phyloP scores from a whole-genome alignment of 495 filamentous ascomycete genomes.

The Melanomma pulvis-pyrius region DNA sequence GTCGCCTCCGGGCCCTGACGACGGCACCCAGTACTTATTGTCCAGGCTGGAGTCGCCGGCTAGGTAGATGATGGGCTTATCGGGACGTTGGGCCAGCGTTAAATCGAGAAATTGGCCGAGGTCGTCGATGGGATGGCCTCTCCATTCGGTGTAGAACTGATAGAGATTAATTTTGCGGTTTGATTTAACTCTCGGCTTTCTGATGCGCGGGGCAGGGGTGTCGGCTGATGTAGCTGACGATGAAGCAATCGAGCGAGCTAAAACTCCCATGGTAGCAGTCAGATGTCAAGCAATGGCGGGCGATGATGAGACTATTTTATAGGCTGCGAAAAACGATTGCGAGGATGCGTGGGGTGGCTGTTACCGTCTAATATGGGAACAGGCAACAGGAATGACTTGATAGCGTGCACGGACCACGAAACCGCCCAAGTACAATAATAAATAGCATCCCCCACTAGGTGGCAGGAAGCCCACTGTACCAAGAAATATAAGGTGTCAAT shows the following conservation, averaged over 20 bases:
- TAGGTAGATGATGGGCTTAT: conserved; percentile 41
- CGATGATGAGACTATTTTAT: not conserved
- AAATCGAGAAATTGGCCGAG: conserved; percentile 26
- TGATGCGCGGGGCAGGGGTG: not conserved
- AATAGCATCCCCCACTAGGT: too few relatives aligned
- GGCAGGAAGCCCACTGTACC: too few relatives aligned
- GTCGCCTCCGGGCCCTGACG: conserved; percentile 29
- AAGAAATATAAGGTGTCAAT: too few relatives aligned
- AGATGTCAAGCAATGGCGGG: not conserved
- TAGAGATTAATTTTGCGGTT: conserved; percentile 31
- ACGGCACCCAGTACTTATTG: conserved; percentile 44
- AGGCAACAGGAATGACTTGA: too few relatives aligned
- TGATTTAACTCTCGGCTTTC: not conserved
- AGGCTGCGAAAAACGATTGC: not conserved
- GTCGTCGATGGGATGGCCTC: conserved; percentile 41
- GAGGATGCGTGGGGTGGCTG: not conserved
- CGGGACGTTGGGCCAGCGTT: conserved; percentile 13
- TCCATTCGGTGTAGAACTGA: conserved; percentile 42
- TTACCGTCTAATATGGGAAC: too few relatives aligned
- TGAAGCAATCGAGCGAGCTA: not conserved
- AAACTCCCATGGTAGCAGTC: not conserved
- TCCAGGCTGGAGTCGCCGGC: conserved; percentile 46
- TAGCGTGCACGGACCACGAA: too few relatives aligned
- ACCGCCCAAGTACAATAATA: too few relatives aligned
- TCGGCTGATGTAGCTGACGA: not conserved